Base-by-base conservation (phyloP, 169 alveolate genomes). In the Amoebophrya sp. region DNA sequence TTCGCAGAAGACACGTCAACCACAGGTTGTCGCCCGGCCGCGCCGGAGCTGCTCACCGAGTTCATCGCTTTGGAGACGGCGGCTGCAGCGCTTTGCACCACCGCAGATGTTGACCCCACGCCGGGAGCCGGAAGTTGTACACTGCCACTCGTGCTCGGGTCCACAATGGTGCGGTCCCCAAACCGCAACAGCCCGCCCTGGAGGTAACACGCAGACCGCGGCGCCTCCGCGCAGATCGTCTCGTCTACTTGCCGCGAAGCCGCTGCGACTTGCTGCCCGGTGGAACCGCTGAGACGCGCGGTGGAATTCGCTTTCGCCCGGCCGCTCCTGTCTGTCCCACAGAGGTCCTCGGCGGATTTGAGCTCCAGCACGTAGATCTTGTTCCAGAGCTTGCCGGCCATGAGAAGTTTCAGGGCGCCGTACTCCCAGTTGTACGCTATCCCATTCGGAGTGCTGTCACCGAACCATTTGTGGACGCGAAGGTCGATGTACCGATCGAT, bases 401-500 rank as follows among this genome's bases (percentile, higher is more conserved):
- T 25, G 29, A 66, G 83, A 7, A 66, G 83, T n/a, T 3, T 0
- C 83, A 66, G 35, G 32, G 83, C 32, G 32, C 35, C 38, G 35
- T 7, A 66, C 35, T 66, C 83, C 32, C 18, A 66, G 83, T 66
- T 66, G 83, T 66, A 66, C 10, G 83, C 83, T 2, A 66, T 2
- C 83, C 83, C 83, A 25, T 66, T 66, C 35, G 83, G 83, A 2
- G 83, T 66, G 83, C 38, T n/a, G 83, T 66, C 83, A 1, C 83
- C 83, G 29, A 2, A 7, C 83, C 83, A 66, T 3, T 3, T 25
- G 83, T 66, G 83, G 35, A 66, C 18, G 32, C 32, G 2, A 25
- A 66, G 66, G 66, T 47, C 66, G 66, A 47, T 47, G 66, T 47
- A 47, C 29, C 66, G 83, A n/a, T 66, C 83, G 39, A 66, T n/a